Evolutionary conservation across 441 rosid species (phyloP).

Genomic region (Euphorbia schlechtendalii): DNA sequence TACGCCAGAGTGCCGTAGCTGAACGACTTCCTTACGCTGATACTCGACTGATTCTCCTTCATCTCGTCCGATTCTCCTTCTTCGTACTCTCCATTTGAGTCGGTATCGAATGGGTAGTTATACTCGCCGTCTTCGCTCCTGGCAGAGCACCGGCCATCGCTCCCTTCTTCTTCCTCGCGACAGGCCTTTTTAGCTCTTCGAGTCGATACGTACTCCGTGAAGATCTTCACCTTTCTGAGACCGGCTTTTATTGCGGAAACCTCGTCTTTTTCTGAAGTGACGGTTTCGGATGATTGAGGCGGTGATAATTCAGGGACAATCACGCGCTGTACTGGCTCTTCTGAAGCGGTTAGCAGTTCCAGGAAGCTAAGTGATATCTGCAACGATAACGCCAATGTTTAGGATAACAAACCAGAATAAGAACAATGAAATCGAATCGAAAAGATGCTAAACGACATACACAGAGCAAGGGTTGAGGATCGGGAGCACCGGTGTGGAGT

Average conservation of each 20-base stretch:
- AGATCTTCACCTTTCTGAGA: conserved; percentile 63
- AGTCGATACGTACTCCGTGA: conserved; percentile 58
- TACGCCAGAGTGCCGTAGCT: conserved; percentile 67
- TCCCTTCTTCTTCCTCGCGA: conserved; percentile 58
- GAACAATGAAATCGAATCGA: no score
- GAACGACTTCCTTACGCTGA: conserved; percentile 48
- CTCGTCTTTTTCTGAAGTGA: conserved; percentile 53
- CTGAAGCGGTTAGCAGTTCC: conserved; percentile 55
- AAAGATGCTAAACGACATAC: conserved; percentile 35
- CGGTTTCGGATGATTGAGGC: conserved; percentile 41
- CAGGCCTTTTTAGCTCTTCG: conserved; percentile 53
- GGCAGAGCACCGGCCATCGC: conserved; percentile 53
- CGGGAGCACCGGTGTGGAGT: conserved; percentile 36
- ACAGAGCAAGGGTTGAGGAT: conserved; percentile 47
- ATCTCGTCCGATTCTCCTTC: conserved; percentile 65
- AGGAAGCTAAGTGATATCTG: conserved; percentile 64
- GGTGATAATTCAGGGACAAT: conserved; percentile 52
- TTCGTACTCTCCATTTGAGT: conserved; percentile 63
- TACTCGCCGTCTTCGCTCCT: conserved; percentile 69
- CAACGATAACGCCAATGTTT: conserved; percentile 9
- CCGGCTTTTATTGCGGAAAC: conserved; percentile 78
- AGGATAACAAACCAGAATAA: conserved; percentile 7
- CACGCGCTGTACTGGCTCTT: conserved; percentile 45
- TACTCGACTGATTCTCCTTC: conserved; percentile 38
- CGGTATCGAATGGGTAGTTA: conserved; percentile 67